Percentiles rank a stretch among this genome's conserved stretches.
These are phyloP conservation scores for Panus rudis DNA, from an alignment of 768 basidiomycete genomes.

Conservation along the genomic window DNA sequence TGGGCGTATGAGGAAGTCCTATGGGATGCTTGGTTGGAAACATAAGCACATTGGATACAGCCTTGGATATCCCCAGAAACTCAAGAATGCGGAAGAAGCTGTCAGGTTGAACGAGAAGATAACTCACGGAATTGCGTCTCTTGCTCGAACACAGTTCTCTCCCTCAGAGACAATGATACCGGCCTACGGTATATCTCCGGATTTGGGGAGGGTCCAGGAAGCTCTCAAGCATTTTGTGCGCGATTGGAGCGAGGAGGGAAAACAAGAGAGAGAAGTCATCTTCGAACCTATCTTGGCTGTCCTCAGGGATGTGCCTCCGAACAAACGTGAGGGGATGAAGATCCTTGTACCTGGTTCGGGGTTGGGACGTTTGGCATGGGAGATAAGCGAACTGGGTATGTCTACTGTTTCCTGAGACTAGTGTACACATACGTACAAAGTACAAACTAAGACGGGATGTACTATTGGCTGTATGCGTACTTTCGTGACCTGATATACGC, in stretches of 20 bases:
- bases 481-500: not conserved
- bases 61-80: slow-evolving; percentile 49
- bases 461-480: not conserved
- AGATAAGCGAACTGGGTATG: slow-evolving; percentile 54
- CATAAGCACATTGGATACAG: slow-evolving; percentile 44
- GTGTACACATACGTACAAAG: not conserved
- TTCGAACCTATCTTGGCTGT: slow-evolving; percentile 51
- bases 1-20: slow-evolving; percentile 34
- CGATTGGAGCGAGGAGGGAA: slow-evolving; percentile 62
- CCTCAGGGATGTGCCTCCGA: slow-evolving; percentile 23
- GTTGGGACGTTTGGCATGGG: slow-evolving; percentile 60
- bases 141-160: slow-evolving; percentile 27
- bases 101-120: slow-evolving; percentile 26
- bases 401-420: not conserved
- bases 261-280: slow-evolving; percentile 43
- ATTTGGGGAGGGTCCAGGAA: slow-evolving; percentile 48
- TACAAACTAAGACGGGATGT: not conserved
- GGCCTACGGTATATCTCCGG: slow-evolving; percentile 18
- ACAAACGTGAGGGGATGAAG: slow-evolving; percentile 26
- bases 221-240: slow-evolving; percentile 62
- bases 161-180: not conserved
- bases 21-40: slow-evolving; percentile 34
- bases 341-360: slow-evolving; percentile 63
- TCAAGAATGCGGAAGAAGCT: slow-evolving; percentile 33
- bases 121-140: slow-evolving; percentile 34